Base-by-base conservation (phyloP, 179 eudicot species). In the Corrigiola litoralis region DNA sequence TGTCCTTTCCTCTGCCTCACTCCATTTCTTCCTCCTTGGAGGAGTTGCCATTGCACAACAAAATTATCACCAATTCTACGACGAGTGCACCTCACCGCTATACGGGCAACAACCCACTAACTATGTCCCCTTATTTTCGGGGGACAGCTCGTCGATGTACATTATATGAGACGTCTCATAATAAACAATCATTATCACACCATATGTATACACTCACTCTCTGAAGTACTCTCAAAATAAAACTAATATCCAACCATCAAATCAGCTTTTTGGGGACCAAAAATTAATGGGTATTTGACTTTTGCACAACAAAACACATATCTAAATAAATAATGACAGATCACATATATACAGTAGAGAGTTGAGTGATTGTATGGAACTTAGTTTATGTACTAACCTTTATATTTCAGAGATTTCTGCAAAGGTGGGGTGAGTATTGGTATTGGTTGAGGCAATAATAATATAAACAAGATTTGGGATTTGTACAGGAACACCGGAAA, bases 1-100 rank as follows among this genome's bases (percentile, higher is more conserved):
- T 50, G 90, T 87, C 77, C 82, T 87, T 74, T 92, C 96, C 71
- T 92, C 98, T 32, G 76, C 80, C 77, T 92, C 98, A 58, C 88
- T 87, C 98, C 98, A 92, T 75, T 92, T 92, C 38, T 92, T 92
- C 73, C 98, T 85, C 73, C 83, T 82, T 28, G 86, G 81, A 68
- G 84, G 78, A 72, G 82, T 76, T 81, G 82, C 80, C 79, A 64
- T 81, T 33, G 32, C 65, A 23, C 16, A 33, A 66, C 13, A 51
- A 0, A 32, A 5, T 23, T 9, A 41, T 20, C 24, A 23, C 37
- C 23, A 29, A 8, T 31, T 33, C n/a, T n/a, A n/a, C n/a, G n/a
- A n/a, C n/a, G n/a, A n/a, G n/a, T n/a, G n/a, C n/a, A n/a, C n/a
- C n/a, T n/a, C n/a, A n/a, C n/a, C n/a, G n/a, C n/a, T n/a, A n/a